Percentiles rank a stretch among this genome's conserved stretches.
These are phyloP conservation scores for Ascochyta clinopodiicola DNA, from an alignment of 2,329 filamentous ascomycete species.

Conservation along the genomic window DNA sequence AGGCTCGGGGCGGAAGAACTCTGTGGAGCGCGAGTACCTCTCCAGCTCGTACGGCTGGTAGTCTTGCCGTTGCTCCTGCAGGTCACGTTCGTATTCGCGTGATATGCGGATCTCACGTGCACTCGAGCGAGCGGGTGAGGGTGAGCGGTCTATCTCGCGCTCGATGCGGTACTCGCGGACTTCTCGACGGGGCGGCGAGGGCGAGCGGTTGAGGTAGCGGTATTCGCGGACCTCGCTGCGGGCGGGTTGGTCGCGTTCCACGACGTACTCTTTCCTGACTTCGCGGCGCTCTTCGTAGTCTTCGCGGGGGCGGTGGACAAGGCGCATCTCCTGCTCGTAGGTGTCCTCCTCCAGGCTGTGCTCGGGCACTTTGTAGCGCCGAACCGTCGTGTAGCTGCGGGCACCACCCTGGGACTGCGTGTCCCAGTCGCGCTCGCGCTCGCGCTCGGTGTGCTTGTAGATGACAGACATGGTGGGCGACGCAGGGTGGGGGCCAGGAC, in stretches of 20 bases:
- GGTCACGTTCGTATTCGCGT: slow-evolving; percentile 44
- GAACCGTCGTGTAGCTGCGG: slow-evolving; percentile 61
- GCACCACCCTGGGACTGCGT: slow-evolving; percentile 45
- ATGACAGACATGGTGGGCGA: slow-evolving; percentile 53
- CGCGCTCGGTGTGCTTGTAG: slow-evolving; percentile 51
- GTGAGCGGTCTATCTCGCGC: slow-evolving; percentile 57
- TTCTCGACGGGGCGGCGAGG: slow-evolving; percentile 54
- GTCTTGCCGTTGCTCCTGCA: slow-evolving; percentile 34
- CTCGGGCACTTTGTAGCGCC: slow-evolving; percentile 65
- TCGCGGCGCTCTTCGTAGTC: slow-evolving; percentile 42
- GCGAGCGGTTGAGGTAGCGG: slow-evolving; percentile 46
- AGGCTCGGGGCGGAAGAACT: slow-evolving; percentile 57
- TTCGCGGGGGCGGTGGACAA: slow-evolving; percentile 51
- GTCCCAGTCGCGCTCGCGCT: slow-evolving; percentile 55
- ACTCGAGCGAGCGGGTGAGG: slow-evolving; percentile 52
- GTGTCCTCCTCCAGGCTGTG: slow-evolving; percentile 50
- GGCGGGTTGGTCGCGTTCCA: slow-evolving; percentile 44
- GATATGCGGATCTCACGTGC: slow-evolving; percentile 43
- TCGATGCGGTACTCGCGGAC: slow-evolving; percentile 60
- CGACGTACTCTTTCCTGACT: slow-evolving; percentile 46
- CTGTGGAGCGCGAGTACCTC: slow-evolving; percentile 60
- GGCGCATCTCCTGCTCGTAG: slow-evolving; percentile 57
- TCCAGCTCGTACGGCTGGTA: slow-evolving; percentile 51
- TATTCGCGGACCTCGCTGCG: slow-evolving; percentile 47
- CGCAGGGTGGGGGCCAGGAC: neutral